Conservation (phyloP, 768 basidiomycete genomes). For the Pleurotus giganteus region DNA sequence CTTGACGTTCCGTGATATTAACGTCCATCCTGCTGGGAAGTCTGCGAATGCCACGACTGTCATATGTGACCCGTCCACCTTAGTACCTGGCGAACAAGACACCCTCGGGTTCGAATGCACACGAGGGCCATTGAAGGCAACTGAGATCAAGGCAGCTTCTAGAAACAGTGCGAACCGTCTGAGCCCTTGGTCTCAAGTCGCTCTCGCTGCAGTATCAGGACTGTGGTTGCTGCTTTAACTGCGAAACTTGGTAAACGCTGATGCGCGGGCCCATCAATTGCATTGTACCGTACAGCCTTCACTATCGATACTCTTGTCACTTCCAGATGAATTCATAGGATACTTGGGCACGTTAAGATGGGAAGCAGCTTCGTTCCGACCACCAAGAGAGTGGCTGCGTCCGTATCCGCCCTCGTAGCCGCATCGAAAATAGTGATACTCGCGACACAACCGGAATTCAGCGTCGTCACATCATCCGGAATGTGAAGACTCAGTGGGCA, state of each 20-base stretch:
- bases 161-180: not conserved
- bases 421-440: constrained; percentile 30
- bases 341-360: constrained; percentile 17
- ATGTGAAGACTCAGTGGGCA: constrained; percentile 27
- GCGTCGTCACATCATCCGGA: constrained; percentile 28
- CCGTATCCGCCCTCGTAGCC: constrained; percentile 26
- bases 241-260: not conserved
- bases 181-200: not conserved
- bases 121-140: constrained; percentile 24
- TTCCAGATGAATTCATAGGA: not conserved
- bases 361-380: constrained; percentile 21
- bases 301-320: not conserved
- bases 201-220: not conserved
- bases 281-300: not conserved
- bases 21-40: constrained; percentile 24
- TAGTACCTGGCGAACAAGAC: constrained; percentile 24
- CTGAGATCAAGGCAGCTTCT: constrained; percentile 12
- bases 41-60: constrained; percentile 23
- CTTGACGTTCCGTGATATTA: constrained; percentile 22
- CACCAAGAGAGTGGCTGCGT: constrained; percentile 22
- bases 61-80: constrained; percentile 28
- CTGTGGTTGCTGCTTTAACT: not conserved
- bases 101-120: constrained; percentile 30
- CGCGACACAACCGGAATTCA: constrained; percentile 25
- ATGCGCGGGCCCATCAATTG: not conserved